These are phyloP conservation scores for Phytophthora podocarpi DNA, from an alignment of 352 stramenopile genomes.

Conservation along the genomic window DNA sequence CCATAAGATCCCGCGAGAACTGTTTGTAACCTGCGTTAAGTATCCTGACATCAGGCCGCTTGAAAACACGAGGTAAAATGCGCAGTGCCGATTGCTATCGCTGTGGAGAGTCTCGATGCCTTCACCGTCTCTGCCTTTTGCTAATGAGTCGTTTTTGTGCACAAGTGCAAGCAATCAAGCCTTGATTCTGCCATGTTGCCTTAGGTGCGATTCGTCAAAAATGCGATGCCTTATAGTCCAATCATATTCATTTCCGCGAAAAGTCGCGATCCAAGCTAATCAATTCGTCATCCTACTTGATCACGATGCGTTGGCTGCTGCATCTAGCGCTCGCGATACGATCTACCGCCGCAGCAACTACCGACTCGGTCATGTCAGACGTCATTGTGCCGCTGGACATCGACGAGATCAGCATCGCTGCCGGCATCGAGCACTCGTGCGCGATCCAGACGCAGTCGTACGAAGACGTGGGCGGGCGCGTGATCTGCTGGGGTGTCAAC, in stretches of 20 bases:
- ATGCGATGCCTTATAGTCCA: neutral
- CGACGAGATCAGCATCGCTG: slow-evolving; percentile 77
- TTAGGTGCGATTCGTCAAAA: slow-evolving; percentile 19
- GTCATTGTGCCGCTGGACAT: slow-evolving; percentile 67
- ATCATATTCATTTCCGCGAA: slow-evolving; percentile 3
- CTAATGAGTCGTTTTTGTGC: no score
- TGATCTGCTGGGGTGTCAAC: slow-evolving; percentile 81
- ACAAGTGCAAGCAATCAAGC: slow-evolving; percentile 10
- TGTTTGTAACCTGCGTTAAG: no score
- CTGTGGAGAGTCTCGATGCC: no score
- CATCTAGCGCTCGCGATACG: neutral
- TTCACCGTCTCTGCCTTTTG: no score
- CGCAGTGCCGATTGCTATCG: no score
- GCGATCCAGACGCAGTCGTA: slow-evolving; percentile 72
- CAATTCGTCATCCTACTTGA: slow-evolving; percentile 1
- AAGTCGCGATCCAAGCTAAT: slow-evolving; percentile 14
- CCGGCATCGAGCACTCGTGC: slow-evolving; percentile 82
- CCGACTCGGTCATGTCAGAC: slow-evolving; percentile 1
- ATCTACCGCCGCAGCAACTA: neutral
- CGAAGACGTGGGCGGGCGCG: slow-evolving; percentile 72
- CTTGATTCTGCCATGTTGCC: neutral
- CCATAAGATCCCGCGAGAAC: slow-evolving; percentile 11
- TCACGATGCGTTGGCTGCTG: slow-evolving; percentile 13
- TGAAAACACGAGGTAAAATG: no score
- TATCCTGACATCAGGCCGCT: neutral